Conservation (phyloP, 139 green algal genomes). For the Chlamydomonas eustigma region DNA sequence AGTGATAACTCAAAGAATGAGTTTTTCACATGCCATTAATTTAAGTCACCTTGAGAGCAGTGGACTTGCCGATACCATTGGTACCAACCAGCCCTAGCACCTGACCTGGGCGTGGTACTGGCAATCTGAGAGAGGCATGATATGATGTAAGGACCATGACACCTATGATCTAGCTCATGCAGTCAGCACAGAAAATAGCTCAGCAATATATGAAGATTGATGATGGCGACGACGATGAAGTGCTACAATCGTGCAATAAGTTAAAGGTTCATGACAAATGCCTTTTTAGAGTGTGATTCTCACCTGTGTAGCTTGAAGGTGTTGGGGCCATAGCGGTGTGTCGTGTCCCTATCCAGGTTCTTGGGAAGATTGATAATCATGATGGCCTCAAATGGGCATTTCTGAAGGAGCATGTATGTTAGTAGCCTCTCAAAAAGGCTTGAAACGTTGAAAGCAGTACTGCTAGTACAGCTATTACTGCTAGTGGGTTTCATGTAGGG, state of each 20-base stretch:
- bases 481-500: too few relatives aligned
- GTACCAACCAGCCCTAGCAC: slow-evolving; percentile 97
- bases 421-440: too few relatives aligned
- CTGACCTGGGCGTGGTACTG: slow-evolving; percentile 85
- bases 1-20: too few relatives aligned
- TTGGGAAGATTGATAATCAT: slow-evolving; percentile 99
- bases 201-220: too few relatives aligned
- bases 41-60: slow-evolving; percentile 91
- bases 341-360: slow-evolving; percentile 95
- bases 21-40: background rate
- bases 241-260: too few relatives aligned
- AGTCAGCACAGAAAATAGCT: too few relatives aligned
- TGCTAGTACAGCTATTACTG: too few relatives aligned
- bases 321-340: slow-evolving; percentile 97
- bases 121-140: slow-evolving; percentile 55
- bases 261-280: too few relatives aligned
- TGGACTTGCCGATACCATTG: slow-evolving; percentile 99
- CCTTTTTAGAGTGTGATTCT: background rate
- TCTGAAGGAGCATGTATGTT: slow-evolving; percentile 52
- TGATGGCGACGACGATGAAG: too few relatives aligned
- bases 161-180: too few relatives aligned
- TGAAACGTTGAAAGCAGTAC: too few relatives aligned
- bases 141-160: background rate
- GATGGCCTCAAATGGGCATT: slow-evolving; percentile 99
- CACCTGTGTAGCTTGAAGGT: slow-evolving; percentile 98